Percentiles rank a stretch among this genome's conserved stretches.
phyloP scores from a whole-genome alignment of 148 eudicot species.

The Camellia japonica region DNA sequence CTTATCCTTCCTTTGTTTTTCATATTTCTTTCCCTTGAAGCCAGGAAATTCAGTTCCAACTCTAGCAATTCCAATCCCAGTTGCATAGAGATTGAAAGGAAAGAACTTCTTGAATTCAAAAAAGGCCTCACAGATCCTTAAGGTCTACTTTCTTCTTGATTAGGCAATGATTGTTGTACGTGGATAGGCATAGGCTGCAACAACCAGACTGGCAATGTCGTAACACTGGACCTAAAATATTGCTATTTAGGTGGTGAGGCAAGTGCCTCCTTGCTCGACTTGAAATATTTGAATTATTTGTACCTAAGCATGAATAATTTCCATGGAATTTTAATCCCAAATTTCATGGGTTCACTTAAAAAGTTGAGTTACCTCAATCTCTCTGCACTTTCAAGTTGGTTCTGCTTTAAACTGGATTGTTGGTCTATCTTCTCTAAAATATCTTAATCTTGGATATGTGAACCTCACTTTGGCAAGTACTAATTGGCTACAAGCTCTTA shows the following conservation, averaged over 20 bases:
- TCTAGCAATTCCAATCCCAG: not conserved
- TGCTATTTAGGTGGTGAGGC: not conserved
- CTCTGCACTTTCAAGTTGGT: not conserved
- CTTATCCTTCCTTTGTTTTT: not conserved
- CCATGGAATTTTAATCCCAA: not conserved
- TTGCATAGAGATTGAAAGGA: conserved; percentile 9
- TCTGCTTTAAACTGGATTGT: conserved; percentile 3
- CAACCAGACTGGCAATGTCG: not conserved
- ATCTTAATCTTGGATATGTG: not conserved
- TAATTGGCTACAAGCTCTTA: conserved; percentile 13
- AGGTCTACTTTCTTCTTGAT: conserved; percentile 11
- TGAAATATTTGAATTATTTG: conserved; percentile 11
- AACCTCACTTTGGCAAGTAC: not conserved
- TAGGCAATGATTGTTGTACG: conserved; percentile 1
- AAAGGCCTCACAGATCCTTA: conserved; percentile 12
- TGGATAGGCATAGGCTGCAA: conserved; percentile 10
- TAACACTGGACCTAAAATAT: conserved; percentile 9
- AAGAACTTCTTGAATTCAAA: conserved; percentile 2
- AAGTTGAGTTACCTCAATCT: conserved; percentile 6
- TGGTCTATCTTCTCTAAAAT: conserved; percentile 6
- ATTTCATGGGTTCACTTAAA: conserved; percentile 5
- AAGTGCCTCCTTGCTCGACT: conserved; percentile 2
- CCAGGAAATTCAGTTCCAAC: not conserved
- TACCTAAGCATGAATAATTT: conserved; percentile 7
- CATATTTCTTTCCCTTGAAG: not conserved